Evolutionary conservation across 2,329 filamentous ascomycete species (phyloP).

Genomic region (Aspergillus awamori): DNA sequence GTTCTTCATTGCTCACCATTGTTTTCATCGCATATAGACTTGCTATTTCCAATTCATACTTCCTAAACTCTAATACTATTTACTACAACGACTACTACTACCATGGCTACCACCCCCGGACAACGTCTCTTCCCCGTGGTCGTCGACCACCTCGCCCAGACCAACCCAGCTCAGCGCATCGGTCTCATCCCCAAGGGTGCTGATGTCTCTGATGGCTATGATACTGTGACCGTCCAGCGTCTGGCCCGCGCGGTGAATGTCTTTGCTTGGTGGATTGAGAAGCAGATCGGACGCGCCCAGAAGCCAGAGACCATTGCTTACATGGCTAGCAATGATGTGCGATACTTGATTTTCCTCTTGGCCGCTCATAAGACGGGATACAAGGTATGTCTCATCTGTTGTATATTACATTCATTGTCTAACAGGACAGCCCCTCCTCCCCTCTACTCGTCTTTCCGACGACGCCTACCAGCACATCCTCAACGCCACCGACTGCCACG

Average conservation of each 20-base stretch:
- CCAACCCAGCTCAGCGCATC: background rate
- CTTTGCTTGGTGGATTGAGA: constrained; percentile 29
- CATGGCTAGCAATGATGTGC: constrained; percentile 27
- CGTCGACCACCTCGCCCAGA: constrained; percentile 9
- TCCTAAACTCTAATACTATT: background rate
- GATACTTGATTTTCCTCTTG: constrained; percentile 23
- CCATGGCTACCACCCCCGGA: background rate
- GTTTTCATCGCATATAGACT: background rate
- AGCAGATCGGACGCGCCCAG: constrained; percentile 19
- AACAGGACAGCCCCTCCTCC: constrained; percentile 16
- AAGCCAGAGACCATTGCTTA: constrained; percentile 23
- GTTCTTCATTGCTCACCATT: background rate
- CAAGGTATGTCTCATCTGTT: background rate
- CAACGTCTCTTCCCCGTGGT: background rate
- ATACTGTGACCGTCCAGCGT: constrained; percentile 21
- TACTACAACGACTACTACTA: background rate
- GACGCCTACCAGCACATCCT: constrained; percentile 23
- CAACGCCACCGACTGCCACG: constrained; percentile 18
- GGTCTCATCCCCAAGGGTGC: constrained; percentile 6
- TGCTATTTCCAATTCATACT: background rate
- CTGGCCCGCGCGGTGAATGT: constrained; percentile 28
- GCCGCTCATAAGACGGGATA: constrained; percentile 27
- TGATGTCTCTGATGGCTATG: constrained; percentile 7
- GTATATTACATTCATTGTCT: background rate
- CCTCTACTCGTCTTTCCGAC: constrained; percentile 26